Evolutionary conservation across 2,329 filamentous ascomycete genomes (phyloP).

Genomic region (Eurotiales sp.): DNA sequence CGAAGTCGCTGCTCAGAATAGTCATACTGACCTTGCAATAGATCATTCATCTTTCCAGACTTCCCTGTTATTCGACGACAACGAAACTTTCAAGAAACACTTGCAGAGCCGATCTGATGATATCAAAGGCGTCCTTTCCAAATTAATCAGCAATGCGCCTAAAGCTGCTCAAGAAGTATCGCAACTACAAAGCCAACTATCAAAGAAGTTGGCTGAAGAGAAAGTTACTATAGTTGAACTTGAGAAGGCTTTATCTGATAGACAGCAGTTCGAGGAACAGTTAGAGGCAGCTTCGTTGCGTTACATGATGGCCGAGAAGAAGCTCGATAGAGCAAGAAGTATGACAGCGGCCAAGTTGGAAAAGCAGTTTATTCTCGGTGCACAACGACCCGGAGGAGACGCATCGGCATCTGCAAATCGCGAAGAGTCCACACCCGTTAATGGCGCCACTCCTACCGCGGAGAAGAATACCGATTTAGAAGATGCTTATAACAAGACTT

Average conservation of each 20-base stretch:
- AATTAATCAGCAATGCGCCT: constrained; percentile 55
- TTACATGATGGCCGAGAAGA: constrained; percentile 94
- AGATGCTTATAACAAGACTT: constrained; percentile 70
- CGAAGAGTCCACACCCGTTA: constrained; percentile 51
- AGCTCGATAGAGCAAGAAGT: constrained; percentile 84
- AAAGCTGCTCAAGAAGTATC: constrained; percentile 62
- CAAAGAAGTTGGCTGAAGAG: constrained; percentile 71
- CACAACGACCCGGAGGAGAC: constrained; percentile 47
- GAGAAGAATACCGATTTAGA: constrained; percentile 65
- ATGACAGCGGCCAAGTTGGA: constrained; percentile 87
- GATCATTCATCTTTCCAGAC: constrained; percentile 44
- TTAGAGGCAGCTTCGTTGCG: constrained; percentile 83
- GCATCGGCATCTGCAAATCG: constrained; percentile 45
- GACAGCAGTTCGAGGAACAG: constrained; percentile 79
- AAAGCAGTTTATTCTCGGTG: constrained; percentile 75
- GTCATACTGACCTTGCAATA: constrained; percentile 8
- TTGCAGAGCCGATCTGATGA: constrained; percentile 69
- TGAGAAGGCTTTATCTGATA: constrained; percentile 71
- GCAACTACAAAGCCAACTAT: constrained; percentile 71
- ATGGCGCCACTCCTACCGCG: constrained; percentile 52
- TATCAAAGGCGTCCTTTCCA: constrained; percentile 70
- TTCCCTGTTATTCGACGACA: constrained; percentile 53
- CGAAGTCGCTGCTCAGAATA: constrained; percentile 9
- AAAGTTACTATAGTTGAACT: constrained; percentile 76
- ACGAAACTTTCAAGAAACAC: constrained; percentile 69